A percentile compares a stretch with the other conserved stretches of the same genome.
Evolutionary conservation across 352 stramenopile species (phyloP).

Genomic region (Hyaloperonospora arabidopsidis): DNA sequence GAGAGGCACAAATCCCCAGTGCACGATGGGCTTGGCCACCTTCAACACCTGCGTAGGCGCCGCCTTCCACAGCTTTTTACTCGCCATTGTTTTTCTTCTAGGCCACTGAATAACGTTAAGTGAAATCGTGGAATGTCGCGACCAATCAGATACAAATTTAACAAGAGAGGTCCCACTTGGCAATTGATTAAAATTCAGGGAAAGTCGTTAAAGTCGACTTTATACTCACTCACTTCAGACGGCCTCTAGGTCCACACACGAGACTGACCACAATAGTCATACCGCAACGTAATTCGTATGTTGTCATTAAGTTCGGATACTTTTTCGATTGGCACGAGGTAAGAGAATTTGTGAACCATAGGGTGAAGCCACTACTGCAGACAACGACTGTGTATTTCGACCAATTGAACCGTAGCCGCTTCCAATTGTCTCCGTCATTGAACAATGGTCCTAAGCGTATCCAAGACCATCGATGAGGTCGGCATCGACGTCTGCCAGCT

Average conservation of each 20-base stretch:
- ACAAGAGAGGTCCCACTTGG: too few relatives aligned
- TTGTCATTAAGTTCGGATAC: too few relatives aligned
- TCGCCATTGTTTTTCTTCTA: conserved; percentile 15
- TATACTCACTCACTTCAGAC: too few relatives aligned
- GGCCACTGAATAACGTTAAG: conserved; percentile 10
- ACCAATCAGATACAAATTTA: conserved; percentile 7
- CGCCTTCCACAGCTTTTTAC: conserved; percentile 71
- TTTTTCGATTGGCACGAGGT: too few relatives aligned
- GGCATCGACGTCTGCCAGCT: conserved; percentile 52
- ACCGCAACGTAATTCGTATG: too few relatives aligned
- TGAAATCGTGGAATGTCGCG: conserved; percentile 5
- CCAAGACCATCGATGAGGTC: conserved; percentile 48
- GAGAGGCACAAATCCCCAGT: conserved; percentile 75
- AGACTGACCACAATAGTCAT: too few relatives aligned
- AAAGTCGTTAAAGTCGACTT: too few relatives aligned
- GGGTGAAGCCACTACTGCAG: too few relatives aligned
- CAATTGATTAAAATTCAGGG: too few relatives aligned
- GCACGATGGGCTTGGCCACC: conserved; percentile 77
- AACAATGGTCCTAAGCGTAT: conserved; percentile 53
- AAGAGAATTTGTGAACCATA: too few relatives aligned
- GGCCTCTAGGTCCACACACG: too few relatives aligned
- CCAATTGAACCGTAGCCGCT: conserved; percentile 10
- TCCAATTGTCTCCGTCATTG: conserved; percentile 5
- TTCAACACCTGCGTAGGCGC: conserved; percentile 71
- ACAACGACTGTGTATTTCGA: conserved; percentile 14